Conservation (phyloP, 306 rosid species). For the Albizia julibrissin region DNA sequence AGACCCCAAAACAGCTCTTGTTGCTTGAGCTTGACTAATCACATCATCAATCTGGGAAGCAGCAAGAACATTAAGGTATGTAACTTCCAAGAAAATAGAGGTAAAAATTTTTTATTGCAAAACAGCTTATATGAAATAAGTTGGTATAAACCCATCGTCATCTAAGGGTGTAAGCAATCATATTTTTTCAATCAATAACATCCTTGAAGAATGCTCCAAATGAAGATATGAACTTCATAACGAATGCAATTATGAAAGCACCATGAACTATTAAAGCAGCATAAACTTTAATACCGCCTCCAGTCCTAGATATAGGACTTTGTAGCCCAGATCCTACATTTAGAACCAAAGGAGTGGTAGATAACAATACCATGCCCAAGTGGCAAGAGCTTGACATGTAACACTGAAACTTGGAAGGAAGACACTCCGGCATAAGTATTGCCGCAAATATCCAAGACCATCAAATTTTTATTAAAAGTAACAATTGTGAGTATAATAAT, state of each 20-base stretch:
- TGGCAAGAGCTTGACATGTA: not conserved
- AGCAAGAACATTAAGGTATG: slow-evolving; percentile 19
- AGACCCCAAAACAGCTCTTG: slow-evolving; percentile 82
- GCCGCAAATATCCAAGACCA: not conserved
- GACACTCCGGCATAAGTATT: not conserved
- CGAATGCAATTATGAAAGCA: not conserved
- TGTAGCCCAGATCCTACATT: too few species aligned
- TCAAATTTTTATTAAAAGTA: not conserved
- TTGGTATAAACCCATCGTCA: slow-evolving; percentile 1
- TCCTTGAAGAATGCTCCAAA: slow-evolving; percentile 12
- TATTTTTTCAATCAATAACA: slow-evolving; percentile 3
- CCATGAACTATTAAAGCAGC: not conserved
- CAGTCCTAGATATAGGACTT: too few species aligned
- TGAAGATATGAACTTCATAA: slow-evolving; percentile 1
- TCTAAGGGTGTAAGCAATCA: not conserved
- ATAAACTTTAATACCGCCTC: not conserved
- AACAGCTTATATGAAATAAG: slow-evolving; percentile 9
- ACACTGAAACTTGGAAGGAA: not conserved
- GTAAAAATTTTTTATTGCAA: not conserved
- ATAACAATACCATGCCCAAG: not conserved
- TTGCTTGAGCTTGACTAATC: slow-evolving; percentile 97
- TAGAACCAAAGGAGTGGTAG: too few species aligned
- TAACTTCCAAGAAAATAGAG: slow-evolving; percentile 13
- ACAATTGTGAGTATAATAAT: not conserved
- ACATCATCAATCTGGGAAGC: slow-evolving; percentile 85